Percentiles rank a stretch among this genome's conserved stretches.
Evolutionary conservation across 202 grass and related monocot genomes (phyloP).

Genomic region (Schoenoplectus tabernaemontani): DNA sequence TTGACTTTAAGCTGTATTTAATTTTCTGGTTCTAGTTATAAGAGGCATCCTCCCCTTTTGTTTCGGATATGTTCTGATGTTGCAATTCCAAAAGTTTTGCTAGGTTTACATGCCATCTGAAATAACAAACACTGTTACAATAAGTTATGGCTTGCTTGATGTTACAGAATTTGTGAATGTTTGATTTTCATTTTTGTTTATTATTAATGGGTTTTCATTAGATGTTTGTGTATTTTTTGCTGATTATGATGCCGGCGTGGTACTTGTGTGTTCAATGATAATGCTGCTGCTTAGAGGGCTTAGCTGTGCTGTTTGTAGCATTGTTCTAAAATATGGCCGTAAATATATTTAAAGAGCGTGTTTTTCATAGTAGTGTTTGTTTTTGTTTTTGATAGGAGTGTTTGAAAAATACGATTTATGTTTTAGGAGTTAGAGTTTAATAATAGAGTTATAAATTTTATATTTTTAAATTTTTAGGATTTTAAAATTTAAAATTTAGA

Average conservation of each 20-base stretch:
- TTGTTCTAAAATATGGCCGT: not conserved
- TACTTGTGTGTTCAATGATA: too few relatives aligned
- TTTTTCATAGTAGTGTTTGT: too few relatives aligned
- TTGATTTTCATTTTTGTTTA: not conserved
- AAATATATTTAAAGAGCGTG: too few relatives aligned
- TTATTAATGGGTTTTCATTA: not conserved
- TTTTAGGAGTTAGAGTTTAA: too few relatives aligned
- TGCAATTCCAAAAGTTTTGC: conserved; percentile 28
- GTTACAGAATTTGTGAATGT: not conserved
- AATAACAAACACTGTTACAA: conserved; percentile 22
- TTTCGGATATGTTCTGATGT: conserved; percentile 2
- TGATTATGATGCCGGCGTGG: not conserved
- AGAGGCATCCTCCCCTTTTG: not conserved
- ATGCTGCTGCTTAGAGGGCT: too few relatives aligned
- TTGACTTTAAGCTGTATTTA: conserved; percentile 31
- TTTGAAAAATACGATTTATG: too few relatives aligned
- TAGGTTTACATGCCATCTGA: conserved; percentile 31
- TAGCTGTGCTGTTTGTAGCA: not conserved
- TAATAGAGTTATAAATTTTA: too few relatives aligned
- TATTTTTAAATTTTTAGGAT: too few relatives aligned
- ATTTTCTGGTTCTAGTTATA: conserved; percentile 3
- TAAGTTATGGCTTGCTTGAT: conserved; percentile 38
- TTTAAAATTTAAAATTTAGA: too few relatives aligned
- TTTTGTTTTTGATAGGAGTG: too few relatives aligned
- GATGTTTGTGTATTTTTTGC: not conserved